Evolutionary conservation across 176 grass and related monocot genomes (phyloP), one percentile per base, ranked within the genome.

Genomic region (Zizania latifolia): DNA sequence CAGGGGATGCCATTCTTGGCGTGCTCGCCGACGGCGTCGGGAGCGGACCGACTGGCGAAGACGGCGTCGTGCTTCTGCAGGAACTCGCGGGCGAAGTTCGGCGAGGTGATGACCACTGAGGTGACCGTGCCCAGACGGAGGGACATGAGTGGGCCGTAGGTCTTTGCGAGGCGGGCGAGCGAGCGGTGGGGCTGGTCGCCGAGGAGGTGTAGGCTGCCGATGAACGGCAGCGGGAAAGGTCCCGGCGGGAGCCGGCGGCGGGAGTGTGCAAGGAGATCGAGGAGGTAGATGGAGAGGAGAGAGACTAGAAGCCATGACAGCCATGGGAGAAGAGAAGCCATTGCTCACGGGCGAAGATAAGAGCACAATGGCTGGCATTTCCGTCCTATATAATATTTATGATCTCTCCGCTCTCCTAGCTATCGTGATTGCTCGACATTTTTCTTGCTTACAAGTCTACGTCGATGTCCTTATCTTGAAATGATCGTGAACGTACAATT

Each of bases 41-140:
- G 50, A 0, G 58, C 2, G 9, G 13, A 72, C 6, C 68, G 29
- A 29, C 22, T 2, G 26, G 72, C 33, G 19, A 85, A 67, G 16
- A 46, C 11, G 16, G 83, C 60, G 60, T 79, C 83, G 27, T 85
- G 83, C 83, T 41, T 46, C 46, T 85, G 83, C 59, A 85, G 17
- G 75, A 85, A 3, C 22, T 85, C 83, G 1, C 75, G 75, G 51
- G 76, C 76, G 6, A 39, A 3, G 2, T 44, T 60, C 0, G 83
- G 38, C 1, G 83, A 85, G 11, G 83, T 73, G 29, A 41, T 68
- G 7, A 79, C 50, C 37, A 79, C 68, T 4, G 83, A 74, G 75
- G 48, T 85, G 21, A 85, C 83, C 22, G 60, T 0, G 60, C 83
- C 83, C 1, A 79, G n/a, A 3, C 76, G 69, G 76, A 85, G 59